Percentiles rank a stretch among this genome's conserved stretches.
Conservation (phyloP, 2,329 filamentous ascomycete genomes). For the Sclerotinia subarctica region DNA sequence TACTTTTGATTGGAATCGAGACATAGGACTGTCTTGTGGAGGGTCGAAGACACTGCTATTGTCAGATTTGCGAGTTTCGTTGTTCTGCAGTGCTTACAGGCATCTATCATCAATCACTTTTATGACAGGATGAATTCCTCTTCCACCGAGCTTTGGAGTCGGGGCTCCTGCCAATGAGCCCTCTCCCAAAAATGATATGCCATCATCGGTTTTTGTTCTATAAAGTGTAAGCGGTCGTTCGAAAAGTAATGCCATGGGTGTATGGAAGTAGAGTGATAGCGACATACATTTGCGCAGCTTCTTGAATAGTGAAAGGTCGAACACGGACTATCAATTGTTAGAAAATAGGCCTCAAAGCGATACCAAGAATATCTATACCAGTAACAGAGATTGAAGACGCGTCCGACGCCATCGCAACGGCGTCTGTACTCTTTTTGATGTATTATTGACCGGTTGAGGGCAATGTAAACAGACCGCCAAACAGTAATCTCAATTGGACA, state of each 20-base stretch:
- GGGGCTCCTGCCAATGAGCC: conserved; percentile 88
- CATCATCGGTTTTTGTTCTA: conserved; percentile 65
- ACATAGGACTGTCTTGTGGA: conserved; percentile 88
- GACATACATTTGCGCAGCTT: conserved; percentile 82
- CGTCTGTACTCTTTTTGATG: neutral
- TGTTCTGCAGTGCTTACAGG: conserved; percentile 53
- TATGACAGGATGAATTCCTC: conserved; percentile 86
- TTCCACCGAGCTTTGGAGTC: conserved; percentile 77
- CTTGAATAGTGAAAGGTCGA: conserved; percentile 76
- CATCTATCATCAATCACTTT: conserved; percentile 96
- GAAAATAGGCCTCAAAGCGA: neutral
- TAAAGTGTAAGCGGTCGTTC: conserved; percentile 24
- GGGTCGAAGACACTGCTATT: conserved; percentile 83
- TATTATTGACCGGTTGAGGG: neutral
- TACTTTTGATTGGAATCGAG: conserved; percentile 79
- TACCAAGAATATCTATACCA: conserved; percentile 30
- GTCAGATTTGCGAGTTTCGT: neutral
- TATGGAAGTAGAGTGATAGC: neutral
- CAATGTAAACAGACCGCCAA: conserved; percentile 13
- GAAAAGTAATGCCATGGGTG: too few relatives aligned
- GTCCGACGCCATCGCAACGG: conserved; percentile 24
- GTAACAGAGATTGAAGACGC: conserved; percentile 41
- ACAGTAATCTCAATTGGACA: neutral
- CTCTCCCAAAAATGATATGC: conserved; percentile 90
- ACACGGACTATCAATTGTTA: conserved; percentile 55